A percentile compares a stretch with the other conserved stretches of the same genome.
Conservation (phyloP, 257 asterid species). For the Asclepias syriaca region DNA sequence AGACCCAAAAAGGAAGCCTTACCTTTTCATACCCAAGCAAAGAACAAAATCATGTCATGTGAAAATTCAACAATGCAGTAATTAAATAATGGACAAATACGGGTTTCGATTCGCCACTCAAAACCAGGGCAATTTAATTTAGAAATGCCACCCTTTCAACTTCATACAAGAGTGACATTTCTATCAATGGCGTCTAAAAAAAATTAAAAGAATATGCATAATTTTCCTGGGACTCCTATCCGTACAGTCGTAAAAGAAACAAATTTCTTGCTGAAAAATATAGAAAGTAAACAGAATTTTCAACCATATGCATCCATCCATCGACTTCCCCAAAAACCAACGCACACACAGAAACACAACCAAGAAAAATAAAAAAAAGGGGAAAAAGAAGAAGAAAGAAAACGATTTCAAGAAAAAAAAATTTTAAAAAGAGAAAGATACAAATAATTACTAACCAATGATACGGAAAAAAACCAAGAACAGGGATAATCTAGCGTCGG, state of each 20-base stretch:
- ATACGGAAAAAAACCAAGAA: background rate
- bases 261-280: background rate
- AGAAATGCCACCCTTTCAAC: background rate
- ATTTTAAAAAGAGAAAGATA: background rate
- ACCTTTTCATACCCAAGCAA: background rate
- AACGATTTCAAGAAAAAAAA: too few relatives aligned
- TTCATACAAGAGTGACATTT: background rate
- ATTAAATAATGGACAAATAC: background rate
- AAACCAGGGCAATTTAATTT: background rate
- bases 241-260: background rate
- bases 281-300: background rate
- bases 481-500: background rate
- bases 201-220: background rate
- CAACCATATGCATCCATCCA: slow-evolving; percentile 12
- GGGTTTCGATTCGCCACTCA: background rate
- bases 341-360: background rate
- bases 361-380: background rate
- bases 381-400: too few relatives aligned
- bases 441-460: background rate
- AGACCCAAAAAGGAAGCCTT: background rate
- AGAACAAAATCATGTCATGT: background rate
- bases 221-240: background rate
- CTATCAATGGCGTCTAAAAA: background rate
- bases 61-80: background rate
- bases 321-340: background rate